Evolutionary conservation across 1,139 yeast species (phyloP).

Genomic region (Ogataea hybrid): DNA sequence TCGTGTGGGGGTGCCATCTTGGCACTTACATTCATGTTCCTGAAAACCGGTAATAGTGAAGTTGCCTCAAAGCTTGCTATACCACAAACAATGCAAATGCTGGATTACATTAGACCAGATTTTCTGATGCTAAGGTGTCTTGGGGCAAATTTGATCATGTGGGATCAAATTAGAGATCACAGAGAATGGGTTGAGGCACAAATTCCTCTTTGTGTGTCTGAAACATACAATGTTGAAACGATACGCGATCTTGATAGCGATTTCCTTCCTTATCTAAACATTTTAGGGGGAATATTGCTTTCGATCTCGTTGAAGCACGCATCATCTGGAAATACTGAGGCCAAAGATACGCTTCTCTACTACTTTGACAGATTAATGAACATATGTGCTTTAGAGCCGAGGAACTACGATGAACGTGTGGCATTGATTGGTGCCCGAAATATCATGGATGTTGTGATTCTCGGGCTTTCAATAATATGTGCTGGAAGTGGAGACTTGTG

Average conservation of each 20-base stretch:
- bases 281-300: conserved; percentile 72
- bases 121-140: conserved; percentile 66
- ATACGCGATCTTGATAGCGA: conserved; percentile 51
- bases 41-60: conserved; percentile 60
- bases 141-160: conserved; percentile 70
- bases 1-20: conserved; percentile 80
- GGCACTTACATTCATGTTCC: conserved; percentile 71
- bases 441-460: conserved; percentile 57
- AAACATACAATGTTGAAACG: conserved; percentile 27
- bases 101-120: conserved; percentile 83
- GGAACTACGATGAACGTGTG: conserved; percentile 58
- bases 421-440: conserved; percentile 56
- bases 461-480: conserved; percentile 73
- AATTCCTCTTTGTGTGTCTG: conserved; percentile 46
- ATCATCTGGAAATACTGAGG: conserved; percentile 57
- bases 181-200: conserved; percentile 61
- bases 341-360: conserved; percentile 57
- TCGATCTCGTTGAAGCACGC: conserved; percentile 78
- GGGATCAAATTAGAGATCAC: conserved; percentile 61
- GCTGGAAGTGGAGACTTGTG: conserved; percentile 91
- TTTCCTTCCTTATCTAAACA: conserved; percentile 60
- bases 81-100: conserved; percentile 58
- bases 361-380: conserved; percentile 61
- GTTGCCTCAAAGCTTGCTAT: conserved; percentile 65
- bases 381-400: conserved; percentile 47